phyloP scores from a whole-genome alignment of 768 basidiomycete species.

The Pleurotus giganteus region DNA sequence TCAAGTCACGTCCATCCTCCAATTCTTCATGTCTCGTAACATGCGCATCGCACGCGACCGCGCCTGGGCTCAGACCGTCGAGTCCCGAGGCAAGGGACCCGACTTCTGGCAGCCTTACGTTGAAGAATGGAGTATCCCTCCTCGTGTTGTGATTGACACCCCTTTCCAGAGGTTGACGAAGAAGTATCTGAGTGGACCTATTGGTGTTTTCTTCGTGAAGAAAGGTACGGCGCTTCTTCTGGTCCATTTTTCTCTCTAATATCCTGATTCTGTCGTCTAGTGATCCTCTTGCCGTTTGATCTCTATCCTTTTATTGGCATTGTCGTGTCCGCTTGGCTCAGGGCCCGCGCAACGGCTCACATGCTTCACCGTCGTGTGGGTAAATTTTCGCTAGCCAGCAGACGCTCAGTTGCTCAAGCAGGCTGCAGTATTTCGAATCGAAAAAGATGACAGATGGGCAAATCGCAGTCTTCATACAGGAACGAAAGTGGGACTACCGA shows the following conservation, averaged over 20 bases:
- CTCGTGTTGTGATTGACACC: constrained; percentile 30
- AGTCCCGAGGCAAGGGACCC: constrained; percentile 75
- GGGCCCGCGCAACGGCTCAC: constrained; percentile 64
- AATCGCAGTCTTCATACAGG: constrained; percentile 76
- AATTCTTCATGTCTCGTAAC: constrained; percentile 83
- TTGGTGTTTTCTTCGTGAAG: constrained; percentile 43
- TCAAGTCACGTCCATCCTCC: constrained; percentile 73
- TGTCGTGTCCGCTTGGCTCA: constrained; percentile 58
- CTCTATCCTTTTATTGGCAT: constrained; percentile 73
- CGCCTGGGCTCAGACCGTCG: constrained; percentile 80
- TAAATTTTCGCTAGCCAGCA: constrained; percentile 3
- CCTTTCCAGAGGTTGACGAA: constrained; percentile 26
- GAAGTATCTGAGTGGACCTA: constrained; percentile 34
- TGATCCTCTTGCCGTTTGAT: constrained; percentile 57
- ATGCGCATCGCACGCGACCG: constrained; percentile 75
- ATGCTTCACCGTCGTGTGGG: constrained; percentile 68
- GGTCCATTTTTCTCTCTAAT: background rate
- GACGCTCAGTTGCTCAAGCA: background rate
- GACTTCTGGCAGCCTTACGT: constrained; percentile 86
- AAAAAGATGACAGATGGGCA: constrained; percentile 80
- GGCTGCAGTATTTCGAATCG: constrained; percentile 71
- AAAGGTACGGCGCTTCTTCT: constrained; percentile 32
- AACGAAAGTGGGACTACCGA: constrained; percentile 87
- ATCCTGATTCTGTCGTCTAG: constrained; percentile 27
- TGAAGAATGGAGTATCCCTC: constrained; percentile 76